Evolutionary conservation across 768 basidiomycete species (phyloP).

Genomic region (Xanthoconium purpureum): DNA sequence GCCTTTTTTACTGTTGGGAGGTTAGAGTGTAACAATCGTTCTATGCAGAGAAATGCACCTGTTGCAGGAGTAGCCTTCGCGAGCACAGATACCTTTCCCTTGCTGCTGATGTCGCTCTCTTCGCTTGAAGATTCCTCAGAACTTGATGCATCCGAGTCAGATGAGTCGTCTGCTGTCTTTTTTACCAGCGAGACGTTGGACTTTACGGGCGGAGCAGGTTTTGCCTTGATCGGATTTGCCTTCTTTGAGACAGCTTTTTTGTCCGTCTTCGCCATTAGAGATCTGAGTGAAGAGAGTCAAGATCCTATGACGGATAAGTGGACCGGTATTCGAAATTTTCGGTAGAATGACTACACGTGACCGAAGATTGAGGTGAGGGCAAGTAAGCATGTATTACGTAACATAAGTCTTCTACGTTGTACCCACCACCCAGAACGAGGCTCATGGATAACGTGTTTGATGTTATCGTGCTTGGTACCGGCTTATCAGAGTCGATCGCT

Average conservation of each 20-base stretch:
- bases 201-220: slow-evolving; percentile 15
- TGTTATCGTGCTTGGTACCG: slow-evolving; percentile 71
- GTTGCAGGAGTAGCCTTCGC: slow-evolving; percentile 43
- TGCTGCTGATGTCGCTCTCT: neutral
- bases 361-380: slow-evolving; percentile 27
- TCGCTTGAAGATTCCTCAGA: slow-evolving; percentile 15
- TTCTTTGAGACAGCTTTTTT: slow-evolving; percentile 37
- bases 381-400: slow-evolving; percentile 5
- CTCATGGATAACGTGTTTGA: slow-evolving; percentile 52
- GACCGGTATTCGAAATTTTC: slow-evolving; percentile 13
- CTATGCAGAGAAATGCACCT: slow-evolving; percentile 8
- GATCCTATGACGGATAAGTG: neutral
- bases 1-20: neutral
- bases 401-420: neutral
- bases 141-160: slow-evolving; percentile 8
- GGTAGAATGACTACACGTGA: slow-evolving; percentile 22
- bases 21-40: neutral
- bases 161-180: neutral
- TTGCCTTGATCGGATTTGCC: slow-evolving; percentile 22
- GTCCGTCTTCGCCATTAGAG: slow-evolving; percentile 39
- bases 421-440: too few relatives aligned
- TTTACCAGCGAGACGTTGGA: slow-evolving; percentile 2
- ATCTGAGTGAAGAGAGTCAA: neutral
- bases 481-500: slow-evolving; percentile 77
- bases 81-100: slow-evolving; percentile 25